Percentiles rank a stretch among this genome's conserved stretches.
Evolutionary conservation across 2,329 filamentous ascomycete species (phyloP).

Genomic region (Lasiodiplodia hormozganensis): DNA sequence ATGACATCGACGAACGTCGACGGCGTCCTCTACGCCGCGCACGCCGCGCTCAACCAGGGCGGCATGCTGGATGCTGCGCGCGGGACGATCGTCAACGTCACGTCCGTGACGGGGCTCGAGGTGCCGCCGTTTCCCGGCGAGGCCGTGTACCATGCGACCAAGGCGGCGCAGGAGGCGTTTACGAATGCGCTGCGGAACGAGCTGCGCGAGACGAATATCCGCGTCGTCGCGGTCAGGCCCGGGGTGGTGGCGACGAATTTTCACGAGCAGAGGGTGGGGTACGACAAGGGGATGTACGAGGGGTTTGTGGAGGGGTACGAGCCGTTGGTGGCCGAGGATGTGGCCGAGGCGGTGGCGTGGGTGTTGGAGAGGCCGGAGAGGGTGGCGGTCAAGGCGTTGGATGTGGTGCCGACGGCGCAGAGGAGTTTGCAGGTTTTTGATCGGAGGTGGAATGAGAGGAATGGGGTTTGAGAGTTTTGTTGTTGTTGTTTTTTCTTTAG

Average conservation of each 20-base stretch:
- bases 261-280: slow-evolving; percentile 54
- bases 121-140: slow-evolving; percentile 58
- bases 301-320: slow-evolving; percentile 55
- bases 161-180: slow-evolving; percentile 58
- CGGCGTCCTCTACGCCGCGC: slow-evolving; percentile 55
- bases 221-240: slow-evolving; percentile 55
- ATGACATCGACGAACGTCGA: slow-evolving; percentile 59
- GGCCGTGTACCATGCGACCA: slow-evolving; percentile 57
- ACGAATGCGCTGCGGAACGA: slow-evolving; percentile 59
- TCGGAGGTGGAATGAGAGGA: slow-evolving; percentile 41
- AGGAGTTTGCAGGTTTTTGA: slow-evolving; percentile 47
- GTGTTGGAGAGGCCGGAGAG: slow-evolving; percentile 52
- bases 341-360: slow-evolving; percentile 52
- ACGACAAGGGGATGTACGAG: slow-evolving; percentile 52
- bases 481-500: too few relatives aligned
- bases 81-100: slow-evolving; percentile 58
- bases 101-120: slow-evolving; percentile 56
- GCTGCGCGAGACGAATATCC: slow-evolving; percentile 54
- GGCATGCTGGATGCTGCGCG: slow-evolving; percentile 48
- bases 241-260: slow-evolving; percentile 59
- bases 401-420: slow-evolving; percentile 55
- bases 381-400: slow-evolving; percentile 55
- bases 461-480: background rate
- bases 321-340: slow-evolving; percentile 52
- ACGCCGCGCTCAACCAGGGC: slow-evolving; percentile 52